phyloP scores from a whole-genome alignment of 2,329 filamentous ascomycete species.

The Paraphoma sp. region DNA sequence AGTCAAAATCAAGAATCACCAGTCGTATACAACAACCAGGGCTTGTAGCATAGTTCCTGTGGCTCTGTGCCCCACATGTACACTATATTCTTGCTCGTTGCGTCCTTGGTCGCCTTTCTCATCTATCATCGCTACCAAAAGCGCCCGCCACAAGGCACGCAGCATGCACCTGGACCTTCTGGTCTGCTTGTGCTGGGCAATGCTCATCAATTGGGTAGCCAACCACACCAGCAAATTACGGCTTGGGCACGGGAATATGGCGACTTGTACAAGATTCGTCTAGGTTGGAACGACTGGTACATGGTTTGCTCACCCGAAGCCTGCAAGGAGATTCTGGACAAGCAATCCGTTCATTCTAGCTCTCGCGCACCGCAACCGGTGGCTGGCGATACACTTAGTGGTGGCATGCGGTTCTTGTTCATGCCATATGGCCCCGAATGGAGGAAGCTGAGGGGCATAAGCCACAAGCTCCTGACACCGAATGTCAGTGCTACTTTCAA shows the following conservation, averaged over 20 bases:
- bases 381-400: conserved; percentile 48
- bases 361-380: conserved; percentile 49
- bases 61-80: conserved; percentile 24
- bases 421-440: conserved; percentile 52
- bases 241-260: conserved; percentile 53
- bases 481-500: conserved; percentile 49
- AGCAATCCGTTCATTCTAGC: conserved; percentile 45
- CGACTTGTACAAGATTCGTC: conserved; percentile 53
- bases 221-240: conserved; percentile 40
- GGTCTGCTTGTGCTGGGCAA: conserved; percentile 39
- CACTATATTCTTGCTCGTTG: conserved; percentile 17
- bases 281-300: conserved; percentile 57
- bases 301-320: conserved; percentile 54
- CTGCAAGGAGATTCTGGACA: conserved; percentile 55
- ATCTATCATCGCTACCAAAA: conserved; percentile 14
- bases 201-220: conserved; percentile 33
- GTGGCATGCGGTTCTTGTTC: conserved; percentile 50
- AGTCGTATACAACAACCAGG: too few relatives aligned
- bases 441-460: conserved; percentile 49
- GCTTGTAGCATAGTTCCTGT: too few relatives aligned
- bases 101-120: conserved; percentile 15
- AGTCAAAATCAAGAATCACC: neutral
- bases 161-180: conserved; percentile 29
- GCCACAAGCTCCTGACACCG: conserved; percentile 48
- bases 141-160: conserved; percentile 22